Conservation (phyloP, 2,329 filamentous ascomycete genomes). For the Cytospora chrysosperma region DNA sequence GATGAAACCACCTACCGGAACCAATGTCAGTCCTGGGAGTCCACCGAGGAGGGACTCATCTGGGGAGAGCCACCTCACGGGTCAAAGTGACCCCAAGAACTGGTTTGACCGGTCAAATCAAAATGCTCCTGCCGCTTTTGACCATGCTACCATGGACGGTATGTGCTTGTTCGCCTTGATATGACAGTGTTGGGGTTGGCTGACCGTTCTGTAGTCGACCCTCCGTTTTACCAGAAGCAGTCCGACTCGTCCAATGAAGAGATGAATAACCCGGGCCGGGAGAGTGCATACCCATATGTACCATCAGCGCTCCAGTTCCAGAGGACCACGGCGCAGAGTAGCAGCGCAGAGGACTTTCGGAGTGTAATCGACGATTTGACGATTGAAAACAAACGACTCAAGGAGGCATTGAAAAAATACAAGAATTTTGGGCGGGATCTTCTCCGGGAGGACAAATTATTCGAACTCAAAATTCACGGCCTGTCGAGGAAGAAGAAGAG, state of each 20-base stretch:
- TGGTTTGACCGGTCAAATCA: slow-evolving; percentile 57
- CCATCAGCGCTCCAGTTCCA: slow-evolving; percentile 9
- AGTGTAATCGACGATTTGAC: slow-evolving; percentile 87
- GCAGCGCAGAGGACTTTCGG: slow-evolving; percentile 71
- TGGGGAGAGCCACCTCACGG: slow-evolving; percentile 49
- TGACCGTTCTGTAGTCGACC: slow-evolving; percentile 41
- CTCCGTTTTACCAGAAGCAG: slow-evolving; percentile 55
- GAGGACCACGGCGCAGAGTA: slow-evolving; percentile 44
- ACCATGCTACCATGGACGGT: slow-evolving; percentile 50
- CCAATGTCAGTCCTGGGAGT: slow-evolving; percentile 22
- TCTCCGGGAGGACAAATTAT: slow-evolving; percentile 72
- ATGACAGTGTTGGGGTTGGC: not conserved
- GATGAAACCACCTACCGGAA: slow-evolving; percentile 25
- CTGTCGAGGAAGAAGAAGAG: slow-evolving; percentile 70
- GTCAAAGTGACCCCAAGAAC: slow-evolving; percentile 48
- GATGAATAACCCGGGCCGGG: slow-evolving; percentile 8
- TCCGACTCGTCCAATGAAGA: slow-evolving; percentile 53
- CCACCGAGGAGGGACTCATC: slow-evolving; percentile 44
- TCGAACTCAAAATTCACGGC: slow-evolving; percentile 79
- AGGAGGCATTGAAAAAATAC: slow-evolving; percentile 69
- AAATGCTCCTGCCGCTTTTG: slow-evolving; percentile 45
- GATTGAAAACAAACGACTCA: slow-evolving; percentile 77
- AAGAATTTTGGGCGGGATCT: slow-evolving; percentile 66
- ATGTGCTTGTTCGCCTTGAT: slow-evolving; percentile 17
- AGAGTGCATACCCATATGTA: slow-evolving; percentile 27